Percentiles rank a stretch among this genome's conserved stretches.
Evolutionary conservation across 2,329 filamentous ascomycete genomes (phyloP).

Genomic region (Penicillium griseofulvum): DNA sequence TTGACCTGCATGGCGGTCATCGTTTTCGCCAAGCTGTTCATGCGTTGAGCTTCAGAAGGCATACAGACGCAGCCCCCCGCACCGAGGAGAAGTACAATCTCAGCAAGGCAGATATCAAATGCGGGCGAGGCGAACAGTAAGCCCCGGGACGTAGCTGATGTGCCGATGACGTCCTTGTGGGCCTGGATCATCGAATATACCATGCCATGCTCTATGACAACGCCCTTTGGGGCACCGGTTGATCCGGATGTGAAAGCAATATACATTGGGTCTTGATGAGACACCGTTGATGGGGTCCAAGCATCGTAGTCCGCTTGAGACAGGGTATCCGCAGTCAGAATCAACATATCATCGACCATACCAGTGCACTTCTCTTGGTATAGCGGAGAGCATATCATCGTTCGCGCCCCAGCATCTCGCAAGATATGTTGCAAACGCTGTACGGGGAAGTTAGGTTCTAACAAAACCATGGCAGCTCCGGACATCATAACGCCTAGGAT

Average conservation of each 20-base stretch:
- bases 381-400: background rate
- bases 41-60: slow-evolving; percentile 3
- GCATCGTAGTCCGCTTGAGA: background rate
- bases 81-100: background rate
- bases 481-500: slow-evolving; percentile 10
- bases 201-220: slow-evolving; percentile 2
- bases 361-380: background rate
- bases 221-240: slow-evolving; percentile 8
- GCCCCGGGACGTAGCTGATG: slow-evolving; percentile 3
- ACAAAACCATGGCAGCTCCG: slow-evolving; percentile 9
- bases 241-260: slow-evolving; percentile 6
- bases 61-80: slow-evolving; percentile 2
- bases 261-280: slow-evolving; percentile 2
- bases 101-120: slow-evolving; percentile 7
- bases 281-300: background rate
- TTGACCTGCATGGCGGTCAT: slow-evolving; percentile 2
- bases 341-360: background rate
- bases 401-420: background rate
- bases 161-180: slow-evolving; percentile 8
- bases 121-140: slow-evolving; percentile 8
- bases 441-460: slow-evolving; percentile 3
- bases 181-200: slow-evolving; percentile 25
- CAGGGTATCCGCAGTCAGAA: background rate
- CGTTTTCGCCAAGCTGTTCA: background rate
- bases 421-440: slow-evolving; percentile 2